Conservation (phyloP, 148 eudicot species). For the Rhododendron ovatum region DNA sequence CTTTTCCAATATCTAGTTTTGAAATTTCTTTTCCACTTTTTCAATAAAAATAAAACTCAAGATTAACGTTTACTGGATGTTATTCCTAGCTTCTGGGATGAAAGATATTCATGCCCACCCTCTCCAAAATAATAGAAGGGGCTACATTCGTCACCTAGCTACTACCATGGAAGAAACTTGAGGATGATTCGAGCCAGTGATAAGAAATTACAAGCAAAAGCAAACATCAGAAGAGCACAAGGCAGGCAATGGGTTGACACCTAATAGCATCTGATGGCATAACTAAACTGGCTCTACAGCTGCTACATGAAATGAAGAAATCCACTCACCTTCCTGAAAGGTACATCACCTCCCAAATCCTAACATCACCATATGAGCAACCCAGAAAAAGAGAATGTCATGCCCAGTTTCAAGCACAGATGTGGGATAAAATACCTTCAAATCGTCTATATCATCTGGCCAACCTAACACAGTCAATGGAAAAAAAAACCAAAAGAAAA, state of each 20-base stretch:
- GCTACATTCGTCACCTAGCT: neutral
- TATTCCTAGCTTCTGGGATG: neutral
- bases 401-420: constrained; percentile 96
- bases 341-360: constrained; percentile 83
- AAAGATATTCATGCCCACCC: constrained; percentile 2
- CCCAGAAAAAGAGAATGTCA: constrained; percentile 96
- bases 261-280: neutral
- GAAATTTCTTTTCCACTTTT: neutral
- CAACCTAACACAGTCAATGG: constrained; percentile 93
- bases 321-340: constrained; percentile 67
- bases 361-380: constrained; percentile 95
- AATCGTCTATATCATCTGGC: constrained; percentile 87
- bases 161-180: neutral
- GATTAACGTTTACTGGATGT: too few relatives aligned
- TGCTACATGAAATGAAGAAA: neutral
- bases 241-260: neutral
- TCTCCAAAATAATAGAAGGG: neutral
- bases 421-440: constrained; percentile 82
- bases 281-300: neutral
- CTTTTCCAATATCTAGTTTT: neutral
- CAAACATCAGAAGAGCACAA: neutral
- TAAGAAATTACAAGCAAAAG: neutral
- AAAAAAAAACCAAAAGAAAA: constrained; percentile 82
- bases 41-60: neutral
- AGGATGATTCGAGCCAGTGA: neutral